phyloP scores from a whole-genome alignment of 306 rosid species.

The Acacia melanoxylon region DNA sequence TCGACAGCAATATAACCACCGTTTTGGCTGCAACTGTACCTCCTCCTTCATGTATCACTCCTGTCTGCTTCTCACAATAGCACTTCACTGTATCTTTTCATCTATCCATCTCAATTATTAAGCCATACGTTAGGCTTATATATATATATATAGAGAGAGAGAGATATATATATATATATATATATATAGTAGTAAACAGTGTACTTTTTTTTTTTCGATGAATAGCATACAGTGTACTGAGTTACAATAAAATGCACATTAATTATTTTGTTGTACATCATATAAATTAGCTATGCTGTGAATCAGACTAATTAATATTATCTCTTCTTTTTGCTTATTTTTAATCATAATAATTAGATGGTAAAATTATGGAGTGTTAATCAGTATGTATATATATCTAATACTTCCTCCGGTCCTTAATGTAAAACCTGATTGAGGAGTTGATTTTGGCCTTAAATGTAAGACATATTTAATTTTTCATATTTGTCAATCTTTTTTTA shows the following conservation, averaged over 20 bases:
- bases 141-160: background rate
- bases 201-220: background rate
- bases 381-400: background rate
- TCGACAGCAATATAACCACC: constrained; percentile 9
- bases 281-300: background rate
- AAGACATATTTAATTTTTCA: too few relatives aligned
- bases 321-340: background rate
- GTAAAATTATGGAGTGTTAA: background rate
- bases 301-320: background rate
- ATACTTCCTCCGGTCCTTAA: too few relatives aligned
- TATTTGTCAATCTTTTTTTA: too few relatives aligned
- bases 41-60: background rate
- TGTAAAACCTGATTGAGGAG: too few relatives aligned
- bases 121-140: background rate
- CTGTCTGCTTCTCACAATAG: background rate
- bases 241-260: background rate
- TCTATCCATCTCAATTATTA: background rate
- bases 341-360: background rate
- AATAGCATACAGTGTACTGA: background rate
- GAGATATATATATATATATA: background rate
- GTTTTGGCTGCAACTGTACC: background rate
- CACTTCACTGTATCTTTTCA: background rate
- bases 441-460: too few relatives aligned
- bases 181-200: background rate
- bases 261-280: background rate